Base-by-base conservation (phyloP, 305 asterid genomes). In the Lippia alba region DNA sequence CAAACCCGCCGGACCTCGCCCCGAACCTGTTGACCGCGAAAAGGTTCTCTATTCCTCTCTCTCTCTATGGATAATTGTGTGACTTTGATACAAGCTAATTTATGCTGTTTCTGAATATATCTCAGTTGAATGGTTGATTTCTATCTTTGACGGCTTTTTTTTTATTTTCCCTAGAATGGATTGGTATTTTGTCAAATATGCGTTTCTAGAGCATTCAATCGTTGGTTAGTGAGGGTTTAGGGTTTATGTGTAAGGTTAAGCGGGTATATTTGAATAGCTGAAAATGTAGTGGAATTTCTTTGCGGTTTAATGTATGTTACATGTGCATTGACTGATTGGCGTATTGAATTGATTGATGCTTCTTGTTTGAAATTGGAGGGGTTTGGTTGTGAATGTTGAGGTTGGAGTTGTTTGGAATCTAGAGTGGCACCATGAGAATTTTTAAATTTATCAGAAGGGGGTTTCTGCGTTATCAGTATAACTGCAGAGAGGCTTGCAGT, bases 21-120 rank as follows among this genome's bases (percentile, higher is more conserved):
- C 72, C 53, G 83, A 66, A 60, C 89, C 97, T 67, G 86, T 91
- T 53, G 97, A 91, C 73, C 94, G 97, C n/a, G 97, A 91, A 86
- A 89, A 91, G 97, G 97, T 91, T 34, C 48, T 51, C 12, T 40
- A 14, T 15, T 2, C 40, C 41, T 50, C 53, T 61, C 46, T 17
- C 48, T 58, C 33, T 58, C 8, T 69, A 2, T 32, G 0, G n/a
- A n/a, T 20, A 14, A 12, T 9, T 20, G 15, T 56, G 4, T 62
- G 9, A 9, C 11, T 20, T 66, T 62, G 48, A 40, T 12, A 17
- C 6, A 0, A 19, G 3, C 32, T 36, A 36, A n/a, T 59, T 50
- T 55, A 24, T 12, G 18, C 57, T 7, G n/a, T 15, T 36, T 62
- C 15, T 54, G 57, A 54, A 24, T 74, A 3, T 24, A 11, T 18